Evolutionary conservation across 352 stramenopile genomes (phyloP).

Genomic region (Globisporangium cystogenes): DNA sequence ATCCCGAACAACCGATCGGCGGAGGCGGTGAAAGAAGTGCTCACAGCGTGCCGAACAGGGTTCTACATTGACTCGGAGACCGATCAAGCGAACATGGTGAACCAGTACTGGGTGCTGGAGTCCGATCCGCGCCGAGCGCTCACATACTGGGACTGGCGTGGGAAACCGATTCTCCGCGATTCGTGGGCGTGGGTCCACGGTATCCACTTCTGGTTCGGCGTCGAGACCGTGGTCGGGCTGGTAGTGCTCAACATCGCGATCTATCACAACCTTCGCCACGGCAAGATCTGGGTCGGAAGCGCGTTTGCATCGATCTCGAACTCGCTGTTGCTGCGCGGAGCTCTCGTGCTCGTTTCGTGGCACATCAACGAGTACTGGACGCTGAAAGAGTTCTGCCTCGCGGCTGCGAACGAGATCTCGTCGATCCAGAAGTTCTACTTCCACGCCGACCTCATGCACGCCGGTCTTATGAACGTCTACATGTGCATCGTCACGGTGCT

Average conservation of each 20-base stretch:
- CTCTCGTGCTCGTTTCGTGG: constrained; percentile 25
- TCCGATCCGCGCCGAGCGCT: constrained; percentile 13
- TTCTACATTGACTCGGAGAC: constrained; percentile 23
- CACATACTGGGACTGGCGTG: constrained; percentile 2
- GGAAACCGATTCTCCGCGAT: constrained; percentile 7
- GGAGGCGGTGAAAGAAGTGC: constrained; percentile 10
- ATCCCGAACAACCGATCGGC: not conserved
- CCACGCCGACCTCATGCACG: constrained; percentile 18
- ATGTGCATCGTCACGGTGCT: constrained; percentile 18
- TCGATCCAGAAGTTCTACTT: constrained; percentile 20
- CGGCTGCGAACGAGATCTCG: constrained; percentile 15
- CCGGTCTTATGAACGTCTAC: constrained; percentile 30
- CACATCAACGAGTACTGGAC: constrained; percentile 32
- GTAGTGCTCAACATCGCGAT: constrained; percentile 24
- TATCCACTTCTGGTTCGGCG: constrained; percentile 25
- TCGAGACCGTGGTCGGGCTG: constrained; percentile 20
- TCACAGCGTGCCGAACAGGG: constrained; percentile 21
- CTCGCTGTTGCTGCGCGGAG: constrained; percentile 23
- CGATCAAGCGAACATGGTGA: constrained; percentile 31
- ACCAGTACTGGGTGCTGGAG: constrained; percentile 15
- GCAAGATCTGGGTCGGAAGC: constrained; percentile 35
- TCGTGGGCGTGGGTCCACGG: constrained; percentile 20
- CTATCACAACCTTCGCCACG: constrained; percentile 19
- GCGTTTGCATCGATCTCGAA: constrained; percentile 32
- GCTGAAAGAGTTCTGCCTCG: constrained; percentile 22